Percentiles rank a stretch among this genome's conserved stretches.
phyloP scores from a whole-genome alignment of 2,329 filamentous ascomycete species.

The Gremmenia infestans region DNA sequence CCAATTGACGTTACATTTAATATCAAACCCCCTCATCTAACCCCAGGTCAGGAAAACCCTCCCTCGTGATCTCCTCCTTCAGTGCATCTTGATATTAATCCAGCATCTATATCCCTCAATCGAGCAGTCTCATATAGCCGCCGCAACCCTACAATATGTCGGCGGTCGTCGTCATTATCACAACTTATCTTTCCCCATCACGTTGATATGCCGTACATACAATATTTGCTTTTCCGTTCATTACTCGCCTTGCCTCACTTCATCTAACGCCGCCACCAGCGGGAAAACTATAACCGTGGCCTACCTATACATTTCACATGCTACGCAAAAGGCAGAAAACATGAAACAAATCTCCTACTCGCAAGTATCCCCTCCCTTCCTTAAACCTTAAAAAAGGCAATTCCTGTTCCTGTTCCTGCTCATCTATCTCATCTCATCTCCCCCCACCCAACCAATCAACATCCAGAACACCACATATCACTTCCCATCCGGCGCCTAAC shows the following conservation, averaged over 20 bases:
- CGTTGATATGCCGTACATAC: neutral
- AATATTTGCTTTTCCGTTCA: too few relatives aligned
- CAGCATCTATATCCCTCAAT: neutral
- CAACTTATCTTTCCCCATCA: neutral
- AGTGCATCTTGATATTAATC: neutral
- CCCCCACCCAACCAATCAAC: constrained; percentile 14
- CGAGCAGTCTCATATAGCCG: constrained; percentile 5
- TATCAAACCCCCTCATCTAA: neutral
- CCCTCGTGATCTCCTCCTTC: neutral
- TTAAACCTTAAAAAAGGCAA: constrained; percentile 5
- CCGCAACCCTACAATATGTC: constrained; percentile 5
- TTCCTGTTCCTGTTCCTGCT: neutral
- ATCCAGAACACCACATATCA: constrained; percentile 7
- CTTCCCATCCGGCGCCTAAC: constrained; percentile 17
- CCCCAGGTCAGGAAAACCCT: neutral
- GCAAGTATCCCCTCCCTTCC: neutral
- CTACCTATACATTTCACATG: too few relatives aligned
- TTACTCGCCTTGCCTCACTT: too few relatives aligned
- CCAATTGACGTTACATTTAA: constrained; percentile 6
- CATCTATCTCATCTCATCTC: neutral
- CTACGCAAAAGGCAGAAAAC: too few relatives aligned
- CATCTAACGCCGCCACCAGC: too few relatives aligned
- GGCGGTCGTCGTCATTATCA: neutral
- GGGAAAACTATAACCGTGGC: too few relatives aligned
- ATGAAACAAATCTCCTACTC: neutral